Conservation (phyloP, 768 basidiomycete genomes). For the Suillus subaureus region DNA sequence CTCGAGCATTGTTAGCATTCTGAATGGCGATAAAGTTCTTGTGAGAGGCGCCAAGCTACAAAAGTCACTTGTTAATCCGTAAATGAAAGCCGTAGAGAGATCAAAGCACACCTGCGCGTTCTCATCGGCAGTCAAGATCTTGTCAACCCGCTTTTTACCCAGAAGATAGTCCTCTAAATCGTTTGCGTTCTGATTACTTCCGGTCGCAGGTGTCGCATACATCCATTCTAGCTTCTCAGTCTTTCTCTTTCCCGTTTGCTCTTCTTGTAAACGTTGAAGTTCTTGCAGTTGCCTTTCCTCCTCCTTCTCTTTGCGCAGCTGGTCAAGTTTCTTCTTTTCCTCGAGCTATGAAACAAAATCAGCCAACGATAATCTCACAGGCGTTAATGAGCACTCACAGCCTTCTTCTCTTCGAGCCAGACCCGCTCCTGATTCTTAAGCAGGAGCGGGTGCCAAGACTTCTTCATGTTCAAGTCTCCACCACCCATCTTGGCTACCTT, state of each 20-base stretch:
- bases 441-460: conserved; percentile 99
- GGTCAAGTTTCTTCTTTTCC: conserved; percentile 97
- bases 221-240: conserved; percentile 98
- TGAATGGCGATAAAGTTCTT: conserved; percentile 94
- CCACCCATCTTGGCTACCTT: conserved; percentile 86
- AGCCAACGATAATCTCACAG: conserved; percentile 14
- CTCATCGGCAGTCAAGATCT: conserved; percentile 90
- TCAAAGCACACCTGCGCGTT: conserved; percentile 71
- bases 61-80: conserved; percentile 9
- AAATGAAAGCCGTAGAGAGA: conserved; percentile 4
- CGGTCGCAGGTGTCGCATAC: conserved; percentile 97
- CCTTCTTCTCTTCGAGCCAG: conserved; percentile 98
- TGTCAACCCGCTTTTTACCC: conserved; percentile 97
- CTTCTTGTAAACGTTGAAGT: conserved; percentile 92
- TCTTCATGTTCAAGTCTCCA: conserved; percentile 98
- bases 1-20: conserved; percentile 88
- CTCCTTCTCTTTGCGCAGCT: conserved; percentile 96
- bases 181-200: conserved; percentile 82
- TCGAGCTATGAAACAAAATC: conserved; percentile 65
- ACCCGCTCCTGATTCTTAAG: conserved; percentile 99
- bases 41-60: conserved; percentile 79
- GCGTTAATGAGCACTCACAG: conserved; percentile 52
- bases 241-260: conserved; percentile 92
- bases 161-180: conserved; percentile 96
- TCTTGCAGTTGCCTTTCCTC: conserved; percentile 97